Conservation (phyloP, 2,329 filamentous ascomycete species). For the Atkinsonella hypoxylon region DNA sequence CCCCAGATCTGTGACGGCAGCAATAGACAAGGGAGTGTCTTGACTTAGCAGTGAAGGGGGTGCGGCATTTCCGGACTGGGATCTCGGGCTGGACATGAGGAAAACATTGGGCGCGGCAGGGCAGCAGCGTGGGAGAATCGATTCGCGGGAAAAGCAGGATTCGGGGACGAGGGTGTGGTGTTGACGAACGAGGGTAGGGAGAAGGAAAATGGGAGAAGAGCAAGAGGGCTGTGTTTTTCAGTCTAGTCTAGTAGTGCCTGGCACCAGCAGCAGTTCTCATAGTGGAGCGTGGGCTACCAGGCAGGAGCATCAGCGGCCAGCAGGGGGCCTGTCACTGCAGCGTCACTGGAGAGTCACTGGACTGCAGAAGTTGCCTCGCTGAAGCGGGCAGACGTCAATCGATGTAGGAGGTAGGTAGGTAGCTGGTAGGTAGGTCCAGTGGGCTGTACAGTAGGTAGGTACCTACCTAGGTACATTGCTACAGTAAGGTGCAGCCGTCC, state of each 20-base stretch:
- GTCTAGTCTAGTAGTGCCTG: not conserved
- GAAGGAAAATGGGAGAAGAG: slow-evolving; percentile 7
- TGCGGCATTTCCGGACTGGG: slow-evolving; percentile 44
- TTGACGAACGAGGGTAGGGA: slow-evolving; percentile 9
- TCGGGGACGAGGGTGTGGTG: slow-evolving; percentile 9
- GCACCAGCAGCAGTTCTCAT: not conserved
- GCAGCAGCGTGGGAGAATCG: slow-evolving; percentile 13
- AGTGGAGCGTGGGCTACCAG: not conserved
- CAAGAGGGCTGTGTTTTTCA: not conserved
- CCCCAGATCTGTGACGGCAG: slow-evolving; percentile 4
- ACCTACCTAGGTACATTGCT: too few species aligned
- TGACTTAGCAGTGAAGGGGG: slow-evolving; percentile 31
- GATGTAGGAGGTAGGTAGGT: too few species aligned
- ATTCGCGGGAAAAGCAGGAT: slow-evolving; percentile 13
- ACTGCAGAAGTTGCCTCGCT: not conserved
- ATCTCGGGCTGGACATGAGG: slow-evolving; percentile 44
- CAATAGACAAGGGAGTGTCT: slow-evolving; percentile 1
- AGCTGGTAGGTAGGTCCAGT: too few species aligned
- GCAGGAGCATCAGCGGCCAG: slow-evolving; percentile 1
- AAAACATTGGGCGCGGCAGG: slow-evolving; percentile 37
- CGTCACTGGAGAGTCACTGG: slow-evolving; percentile 1
- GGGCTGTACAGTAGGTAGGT: too few species aligned
- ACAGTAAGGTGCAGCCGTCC: too few species aligned
- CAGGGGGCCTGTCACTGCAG: slow-evolving; percentile 1
- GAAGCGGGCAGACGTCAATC: not conserved